Base-by-base conservation (phyloP, 495 filamentous ascomycete species). In the Cenococcum geophilum region DNA sequence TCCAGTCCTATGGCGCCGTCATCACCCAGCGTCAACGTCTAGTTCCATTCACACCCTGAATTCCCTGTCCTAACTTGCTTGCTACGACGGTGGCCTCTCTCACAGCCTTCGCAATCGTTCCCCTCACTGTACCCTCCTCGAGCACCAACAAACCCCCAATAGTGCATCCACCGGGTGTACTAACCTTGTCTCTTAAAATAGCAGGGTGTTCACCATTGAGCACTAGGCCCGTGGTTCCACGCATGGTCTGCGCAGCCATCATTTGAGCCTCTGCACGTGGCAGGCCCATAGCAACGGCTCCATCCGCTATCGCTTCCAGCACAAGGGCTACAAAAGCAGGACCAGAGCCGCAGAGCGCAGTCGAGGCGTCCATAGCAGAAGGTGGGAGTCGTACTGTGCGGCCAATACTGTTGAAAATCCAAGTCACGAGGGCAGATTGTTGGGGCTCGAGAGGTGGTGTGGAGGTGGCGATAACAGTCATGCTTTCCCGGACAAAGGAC, bases 271-370 rank as follows among this genome's bases (percentile, higher is more conserved):
- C 89, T 3, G 81, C 85, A 57, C 89, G 75, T 11, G 89, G 89
- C 20, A 92, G 56, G 6, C 89, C 89, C 85, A 91, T 88, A 22
- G 89, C 87, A 0, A 92, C 86, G 5, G 82, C 89, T 0, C 89
- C 89, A 70, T 92, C 89, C 12, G 86, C 82, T 32, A 87, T 80
- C 23, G 86, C 86, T 67, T 92, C 89, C 9, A 91, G 76, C 63
- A 92, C 79, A n/a, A 92, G 75, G 9, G 87, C 82, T 59, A 86
- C 86, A 72, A 91, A 91, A 2, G 89, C 89, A 0, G 89, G 89
- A 0, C 89, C 89, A 51, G 84, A 86, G 12, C 88, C 89, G 66
- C 87, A 89, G 16, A 92, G 79, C 0, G 86, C 83, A 0, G 89
- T 91, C 48, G 77, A 80, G 18, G 79, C 88, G 68, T 91, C 88